phyloP scores from a whole-genome alignment of 176 grass and related monocot species.

The Areca catechu region DNA sequence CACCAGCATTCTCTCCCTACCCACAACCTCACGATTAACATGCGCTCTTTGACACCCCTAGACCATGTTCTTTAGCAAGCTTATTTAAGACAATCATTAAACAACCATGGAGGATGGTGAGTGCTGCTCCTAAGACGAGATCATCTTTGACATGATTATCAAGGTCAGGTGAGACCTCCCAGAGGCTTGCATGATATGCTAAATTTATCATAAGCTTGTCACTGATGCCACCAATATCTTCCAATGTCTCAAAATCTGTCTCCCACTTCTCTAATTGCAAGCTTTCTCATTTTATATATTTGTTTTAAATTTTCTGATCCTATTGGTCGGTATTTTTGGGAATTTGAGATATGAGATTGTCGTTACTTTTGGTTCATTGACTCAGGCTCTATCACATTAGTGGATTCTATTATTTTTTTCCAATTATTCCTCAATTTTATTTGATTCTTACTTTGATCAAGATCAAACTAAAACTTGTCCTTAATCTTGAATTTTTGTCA shows the following conservation, averaged over 20 bases:
- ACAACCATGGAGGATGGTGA: no score
- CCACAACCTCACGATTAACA: no score
- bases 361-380: constrained; percentile 7
- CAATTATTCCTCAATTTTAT: constrained; percentile 1
- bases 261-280: constrained; percentile 3
- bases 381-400: background rate
- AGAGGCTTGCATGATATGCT: constrained; percentile 53
- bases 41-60: no score
- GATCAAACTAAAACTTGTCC: no score
- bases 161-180: constrained; percentile 38
- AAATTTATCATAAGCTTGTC: constrained; percentile 58
- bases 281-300: background rate
- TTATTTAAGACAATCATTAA: no score
- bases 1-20: no score
- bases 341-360: constrained; percentile 20
- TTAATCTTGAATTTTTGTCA: no score
- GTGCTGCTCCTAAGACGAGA: no score
- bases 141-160: no score
- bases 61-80: no score
- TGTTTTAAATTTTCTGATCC: background rate
- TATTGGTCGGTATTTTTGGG: background rate
- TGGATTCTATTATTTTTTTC: background rate
- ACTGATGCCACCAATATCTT: constrained; percentile 68
- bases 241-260: constrained; percentile 84
- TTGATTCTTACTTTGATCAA: no score